Conservation (phyloP, 768 basidiomycete species). For the Lentinus tigrinus region DNA sequence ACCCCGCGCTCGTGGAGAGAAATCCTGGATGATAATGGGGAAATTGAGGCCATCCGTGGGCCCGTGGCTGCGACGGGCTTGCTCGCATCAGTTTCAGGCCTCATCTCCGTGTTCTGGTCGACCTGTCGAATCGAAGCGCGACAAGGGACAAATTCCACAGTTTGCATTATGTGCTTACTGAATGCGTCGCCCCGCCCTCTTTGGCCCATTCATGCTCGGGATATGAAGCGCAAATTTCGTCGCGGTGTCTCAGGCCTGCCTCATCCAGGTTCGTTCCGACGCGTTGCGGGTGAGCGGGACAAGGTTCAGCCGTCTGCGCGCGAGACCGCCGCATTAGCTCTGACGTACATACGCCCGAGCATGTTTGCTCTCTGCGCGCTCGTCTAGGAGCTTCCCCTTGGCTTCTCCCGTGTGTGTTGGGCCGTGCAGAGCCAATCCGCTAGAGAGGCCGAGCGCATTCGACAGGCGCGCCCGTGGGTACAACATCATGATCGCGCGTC, state of each 20-base stretch:
- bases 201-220: no score
- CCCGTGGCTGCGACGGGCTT: not conserved
- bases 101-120: not conserved
- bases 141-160: not conserved
- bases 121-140: no score
- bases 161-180: no score
- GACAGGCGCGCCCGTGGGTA: not conserved
- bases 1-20: no score
- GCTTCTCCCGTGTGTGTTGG: not conserved
- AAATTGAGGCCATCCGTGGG: no score
- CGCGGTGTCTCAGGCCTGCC: no score
- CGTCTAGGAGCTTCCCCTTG: not conserved
- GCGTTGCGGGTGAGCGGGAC: no score
- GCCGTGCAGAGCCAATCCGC: not conserved
- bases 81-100: not conserved
- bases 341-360: not conserved
- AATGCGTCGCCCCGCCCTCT: no score
- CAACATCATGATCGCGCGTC: not conserved
- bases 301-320: no score
- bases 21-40: no score
- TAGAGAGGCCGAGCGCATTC: not conserved
- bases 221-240: no score
- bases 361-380: not conserved
- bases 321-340: not conserved
- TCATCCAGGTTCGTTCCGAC: no score